Evolutionary conservation across 306 rosid species (phyloP), one percentile per base, ranked within the genome.

Genomic region (Lablab purpureus): DNA sequence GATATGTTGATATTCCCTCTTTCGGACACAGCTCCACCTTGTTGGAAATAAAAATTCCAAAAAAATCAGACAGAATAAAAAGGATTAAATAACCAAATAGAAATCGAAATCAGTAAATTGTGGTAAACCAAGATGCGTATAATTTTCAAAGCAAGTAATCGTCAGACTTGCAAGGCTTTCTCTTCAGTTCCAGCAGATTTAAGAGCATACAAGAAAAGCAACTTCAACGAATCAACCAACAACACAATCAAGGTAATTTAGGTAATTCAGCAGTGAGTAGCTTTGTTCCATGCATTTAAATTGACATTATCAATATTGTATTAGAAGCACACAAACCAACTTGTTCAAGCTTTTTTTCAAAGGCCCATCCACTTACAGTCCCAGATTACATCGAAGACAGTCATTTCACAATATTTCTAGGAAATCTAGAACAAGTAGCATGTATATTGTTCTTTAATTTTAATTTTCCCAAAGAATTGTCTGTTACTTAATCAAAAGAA

Each of bases 41-140:
- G 62, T 21, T 67, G 46, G 64, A 77, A 67, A 76, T 82, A 52
- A 30, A n/a, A 63, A 71, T 59, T 69, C 54, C 72, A 54, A 36
- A 62, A 23, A 8, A 34, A 62, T 12, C 17, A 8, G 37, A 63
- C 14, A 63, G 7, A 15, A 28, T 32, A 63, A 6, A n/a, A 63
- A 32, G 49, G 49, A 59, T 13, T 14, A 8, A 10, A 36, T 2
- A 30, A 62, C 3, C n/a, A n/a, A n/a, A n/a, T n/a, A n/a, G 28
- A 27, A 15, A 30, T 30, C 3, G 34, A 43, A 68, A 45, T 41
- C 18, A n/a, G 21, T 37, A 43, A 25, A 46, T 45, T 46, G 9
- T 15, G 43, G 43, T 13, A 19, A 34, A 45, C 37, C 21, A 67
- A 10, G 0, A 27, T n/a, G 4, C 37, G n/a, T 15, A 22, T 17